Evolutionary conservation across 75 land plant species (phyloP).

Genomic region (Selaginella moellendorffii): DNA sequence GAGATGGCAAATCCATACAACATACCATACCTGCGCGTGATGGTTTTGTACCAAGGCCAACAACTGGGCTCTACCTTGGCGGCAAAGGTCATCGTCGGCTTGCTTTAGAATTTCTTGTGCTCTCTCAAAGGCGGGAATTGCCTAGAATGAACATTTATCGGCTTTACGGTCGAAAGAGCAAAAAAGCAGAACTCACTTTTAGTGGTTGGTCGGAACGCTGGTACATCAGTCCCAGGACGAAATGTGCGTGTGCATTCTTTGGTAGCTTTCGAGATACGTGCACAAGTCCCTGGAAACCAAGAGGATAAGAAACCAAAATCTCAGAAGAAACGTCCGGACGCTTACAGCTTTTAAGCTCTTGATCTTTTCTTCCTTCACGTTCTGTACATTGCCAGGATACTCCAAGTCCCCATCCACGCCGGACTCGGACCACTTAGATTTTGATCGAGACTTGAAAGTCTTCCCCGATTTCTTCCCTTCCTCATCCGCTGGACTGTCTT

Average conservation of each 20-base stretch:
- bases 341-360: slow-evolving; percentile 64
- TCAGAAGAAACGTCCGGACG: slow-evolving; percentile 3
- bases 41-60: slow-evolving; percentile 56
- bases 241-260: slow-evolving; percentile 80
- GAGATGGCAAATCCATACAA: neutral
- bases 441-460: slow-evolving; percentile 30
- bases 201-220: slow-evolving; percentile 65
- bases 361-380: slow-evolving; percentile 54
- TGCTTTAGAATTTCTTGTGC: slow-evolving; percentile 48
- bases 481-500: slow-evolving; percentile 16
- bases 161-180: neutral
- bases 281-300: slow-evolving; percentile 37
- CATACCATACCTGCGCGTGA: slow-evolving; percentile 55
- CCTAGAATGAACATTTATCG: slow-evolving; percentile 32
- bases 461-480: slow-evolving; percentile 27
- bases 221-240: slow-evolving; percentile 66
- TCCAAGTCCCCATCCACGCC: slow-evolving; percentile 40
- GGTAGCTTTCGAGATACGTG: slow-evolving; percentile 75
- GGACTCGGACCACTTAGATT: slow-evolving; percentile 18
- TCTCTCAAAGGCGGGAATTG: slow-evolving; percentile 56
- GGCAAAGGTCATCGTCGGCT: slow-evolving; percentile 43
- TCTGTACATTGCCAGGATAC: slow-evolving; percentile 29
- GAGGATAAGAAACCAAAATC: slow-evolving; percentile 1
- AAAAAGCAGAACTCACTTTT: slow-evolving; percentile 35
- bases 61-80: slow-evolving; percentile 42